phyloP scores from a whole-genome alignment of 2,329 filamentous ascomycete species.

The Fusarium scirpi region DNA sequence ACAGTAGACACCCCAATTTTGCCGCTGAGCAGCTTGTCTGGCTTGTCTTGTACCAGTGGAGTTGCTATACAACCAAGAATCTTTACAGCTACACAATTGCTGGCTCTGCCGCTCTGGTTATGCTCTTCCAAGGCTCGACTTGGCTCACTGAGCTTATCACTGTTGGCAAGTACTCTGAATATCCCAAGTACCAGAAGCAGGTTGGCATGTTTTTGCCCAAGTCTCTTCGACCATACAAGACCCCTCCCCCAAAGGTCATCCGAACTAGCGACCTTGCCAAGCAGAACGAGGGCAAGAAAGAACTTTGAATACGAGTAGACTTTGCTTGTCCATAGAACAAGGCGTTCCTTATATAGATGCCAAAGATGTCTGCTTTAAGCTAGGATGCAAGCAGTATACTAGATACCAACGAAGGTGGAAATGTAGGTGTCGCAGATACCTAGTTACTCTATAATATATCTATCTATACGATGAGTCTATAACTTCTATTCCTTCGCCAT shows the following conservation, averaged over 20 bases:
- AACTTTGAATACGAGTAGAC: constrained; percentile 19
- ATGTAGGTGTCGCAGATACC: neutral
- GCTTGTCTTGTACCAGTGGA: constrained; percentile 90
- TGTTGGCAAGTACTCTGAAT: constrained; percentile 86
- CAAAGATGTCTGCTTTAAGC: neutral
- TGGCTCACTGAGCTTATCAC: constrained; percentile 88
- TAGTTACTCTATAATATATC: constrained; percentile 36
- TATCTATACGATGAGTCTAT: constrained; percentile 34
- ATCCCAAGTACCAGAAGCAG: constrained; percentile 82
- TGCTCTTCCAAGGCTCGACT: constrained; percentile 91
- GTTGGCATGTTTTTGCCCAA: constrained; percentile 87
- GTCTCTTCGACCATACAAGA: constrained; percentile 58
- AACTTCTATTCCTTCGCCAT: constrained; percentile 35
- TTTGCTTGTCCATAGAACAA: neutral
- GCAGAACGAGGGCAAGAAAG: constrained; percentile 56
- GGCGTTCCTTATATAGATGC: neutral
- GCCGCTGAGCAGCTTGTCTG: constrained; percentile 91
- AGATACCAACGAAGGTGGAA: neutral
- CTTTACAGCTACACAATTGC: constrained; percentile 82
- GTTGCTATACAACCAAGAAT: constrained; percentile 76
- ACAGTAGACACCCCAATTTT: constrained; percentile 95
- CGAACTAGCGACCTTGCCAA: constrained; percentile 64
- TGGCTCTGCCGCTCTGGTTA: constrained; percentile 76
- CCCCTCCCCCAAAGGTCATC: constrained; percentile 60
- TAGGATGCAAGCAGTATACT: neutral